Evolutionary conservation across 441 rosid genomes (phyloP), one percentile per base, ranked within the genome.

Genomic region (Viola pubescens): DNA sequence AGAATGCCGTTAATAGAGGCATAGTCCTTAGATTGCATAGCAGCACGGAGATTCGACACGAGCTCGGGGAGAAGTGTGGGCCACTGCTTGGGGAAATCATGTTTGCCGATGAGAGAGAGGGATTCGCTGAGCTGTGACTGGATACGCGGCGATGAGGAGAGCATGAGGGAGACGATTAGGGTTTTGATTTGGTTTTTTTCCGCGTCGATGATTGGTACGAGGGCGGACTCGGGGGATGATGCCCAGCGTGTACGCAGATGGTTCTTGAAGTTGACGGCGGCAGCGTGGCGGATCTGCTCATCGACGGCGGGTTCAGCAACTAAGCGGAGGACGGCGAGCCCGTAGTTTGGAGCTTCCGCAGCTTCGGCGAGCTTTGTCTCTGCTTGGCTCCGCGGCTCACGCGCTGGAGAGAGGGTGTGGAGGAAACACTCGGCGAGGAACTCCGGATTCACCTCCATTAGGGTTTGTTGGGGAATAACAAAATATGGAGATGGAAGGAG

Each of bases 71-170:
- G 92, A 70, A 92, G 57, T 37, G 76, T 69, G n/a, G 89, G 87
- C 98, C 97, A 89, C 4, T 71, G 60, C 58, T 80, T 86, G 6
- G 96, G 98, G 70, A 89, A 89, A 71, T 87, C 98, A 56, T 89
- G 90, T 77, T 86, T 83, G 10, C 97, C 88, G 9, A 92, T 89
- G 56, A 89, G 77, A 37, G 96, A 84, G 13, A 92, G 82, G 70
- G 97, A 88, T 73, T 92, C 94, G 45, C 92, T 84, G 54, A 92
- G 82, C 82, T 92, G 98, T 59, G 95, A 86, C 77, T 89, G 97
- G 68, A 92, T 86, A 4, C 82, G 84, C 9, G 92, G 79, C 9
- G 92, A 58, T 16, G 96, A 63, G 12, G 96, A 80, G 4, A 92
- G 85, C 96, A 92, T 87, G 49, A 92, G 90, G 4, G 83, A 70